Percentiles rank a stretch among this genome's conserved stretches.
Evolutionary conservation across 257 asterid species (phyloP).

Genomic region (Cruciata laevipes): DNA sequence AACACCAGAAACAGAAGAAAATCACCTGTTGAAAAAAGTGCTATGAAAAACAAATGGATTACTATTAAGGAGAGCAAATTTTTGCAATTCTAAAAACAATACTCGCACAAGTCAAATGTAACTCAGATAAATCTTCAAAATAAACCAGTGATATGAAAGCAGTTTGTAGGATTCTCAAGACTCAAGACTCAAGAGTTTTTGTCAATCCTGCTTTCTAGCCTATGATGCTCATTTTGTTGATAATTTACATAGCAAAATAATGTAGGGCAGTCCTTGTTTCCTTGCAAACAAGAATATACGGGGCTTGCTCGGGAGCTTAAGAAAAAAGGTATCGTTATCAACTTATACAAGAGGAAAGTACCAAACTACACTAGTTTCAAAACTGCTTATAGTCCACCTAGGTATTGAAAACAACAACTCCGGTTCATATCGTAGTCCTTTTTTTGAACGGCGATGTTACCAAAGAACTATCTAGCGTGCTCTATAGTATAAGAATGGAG

Average conservation of each 20-base stretch:
- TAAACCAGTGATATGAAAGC: neutral
- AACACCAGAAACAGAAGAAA: neutral
- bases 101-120: neutral
- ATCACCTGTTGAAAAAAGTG: neutral
- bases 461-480: neutral
- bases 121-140: neutral
- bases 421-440: too few relatives aligned
- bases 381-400: neutral
- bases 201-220: neutral
- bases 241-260: neutral
- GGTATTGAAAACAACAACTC: too few relatives aligned
- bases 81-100: neutral
- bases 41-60: neutral
- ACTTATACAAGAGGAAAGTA: neutral
- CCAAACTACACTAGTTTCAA: neutral
- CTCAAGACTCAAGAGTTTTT: neutral
- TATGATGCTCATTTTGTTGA: neutral
- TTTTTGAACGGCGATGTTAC: neutral
- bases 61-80: too few relatives aligned
- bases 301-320: neutral
- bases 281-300: neutral
- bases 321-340: neutral
- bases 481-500: neutral
- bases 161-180: neutral
- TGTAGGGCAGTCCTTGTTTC: too few relatives aligned